These are phyloP conservation scores for Hippophae tibetana DNA, from an alignment of 306 rosid genomes.

Conservation along the genomic window DNA sequence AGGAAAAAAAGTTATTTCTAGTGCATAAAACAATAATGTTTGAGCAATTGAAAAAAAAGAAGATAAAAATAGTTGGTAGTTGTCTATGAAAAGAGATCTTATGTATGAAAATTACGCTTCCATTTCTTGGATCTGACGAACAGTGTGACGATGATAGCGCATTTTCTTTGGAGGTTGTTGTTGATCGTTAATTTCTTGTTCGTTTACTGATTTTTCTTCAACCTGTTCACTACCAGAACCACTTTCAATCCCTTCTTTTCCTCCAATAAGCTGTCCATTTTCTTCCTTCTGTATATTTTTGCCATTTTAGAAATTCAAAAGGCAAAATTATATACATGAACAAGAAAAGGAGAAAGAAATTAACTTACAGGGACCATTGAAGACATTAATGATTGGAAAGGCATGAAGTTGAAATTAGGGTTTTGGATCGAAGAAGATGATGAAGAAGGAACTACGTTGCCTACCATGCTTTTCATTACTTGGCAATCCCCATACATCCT, in stretches of 20 bases:
- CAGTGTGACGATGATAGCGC: slow-evolving; percentile 88
- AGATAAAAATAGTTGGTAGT: not conserved
- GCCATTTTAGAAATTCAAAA: not conserved
- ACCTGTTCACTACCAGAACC: slow-evolving; percentile 76
- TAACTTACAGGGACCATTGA: slow-evolving; percentile 33
- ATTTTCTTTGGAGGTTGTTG: slow-evolving; percentile 56
- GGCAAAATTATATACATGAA: too few relatives aligned
- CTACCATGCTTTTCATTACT: slow-evolving; percentile 81
- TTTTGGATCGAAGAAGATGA: slow-evolving; percentile 76
- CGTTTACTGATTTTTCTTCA: slow-evolving; percentile 71
- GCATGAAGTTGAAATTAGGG: slow-evolving; percentile 84
- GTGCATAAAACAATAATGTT: too few relatives aligned
- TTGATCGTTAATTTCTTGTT: slow-evolving; percentile 44
- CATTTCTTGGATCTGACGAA: slow-evolving; percentile 99
- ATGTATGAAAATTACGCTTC: slow-evolving; percentile 41
- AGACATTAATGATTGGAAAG: slow-evolving; percentile 54
- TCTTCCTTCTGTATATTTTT: slow-evolving; percentile 59
- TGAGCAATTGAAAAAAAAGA: too few relatives aligned
- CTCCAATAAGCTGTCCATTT: slow-evolving; percentile 34
- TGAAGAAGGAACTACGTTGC: slow-evolving; percentile 52
- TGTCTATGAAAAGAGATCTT: not conserved
- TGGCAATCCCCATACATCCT: slow-evolving; percentile 93
- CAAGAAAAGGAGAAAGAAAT: not conserved
- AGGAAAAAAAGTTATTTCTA: not conserved
- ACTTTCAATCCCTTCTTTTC: slow-evolving; percentile 80